A percentile compares a stretch with the other conserved stretches of the same genome.
phyloP scores from a whole-genome alignment of 2,329 filamentous ascomycete species.

The Grosmannia huntii region DNA sequence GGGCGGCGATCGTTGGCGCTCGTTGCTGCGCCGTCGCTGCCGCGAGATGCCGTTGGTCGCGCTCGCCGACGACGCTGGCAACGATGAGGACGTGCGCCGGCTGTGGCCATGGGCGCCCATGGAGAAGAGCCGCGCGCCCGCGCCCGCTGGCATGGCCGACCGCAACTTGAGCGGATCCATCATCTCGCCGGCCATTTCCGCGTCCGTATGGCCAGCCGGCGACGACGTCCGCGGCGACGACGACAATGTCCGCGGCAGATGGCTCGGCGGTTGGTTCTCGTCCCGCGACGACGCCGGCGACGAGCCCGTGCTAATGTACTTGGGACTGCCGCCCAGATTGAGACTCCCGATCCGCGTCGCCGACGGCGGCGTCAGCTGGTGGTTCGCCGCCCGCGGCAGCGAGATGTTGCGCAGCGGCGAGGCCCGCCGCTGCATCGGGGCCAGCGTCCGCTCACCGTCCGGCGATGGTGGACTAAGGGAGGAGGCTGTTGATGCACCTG shows the following conservation, averaged over 20 bases:
- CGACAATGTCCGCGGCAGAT: constrained; percentile 11
- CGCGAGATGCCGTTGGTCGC: constrained; percentile 43
- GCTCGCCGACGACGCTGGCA: constrained; percentile 26
- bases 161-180: constrained; percentile 43
- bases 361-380: constrained; percentile 30
- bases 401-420: constrained; percentile 39
- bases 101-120: constrained; percentile 15
- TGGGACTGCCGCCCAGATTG: constrained; percentile 17
- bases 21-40: constrained; percentile 32
- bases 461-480: constrained; percentile 14
- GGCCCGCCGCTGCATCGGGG: constrained; percentile 11
- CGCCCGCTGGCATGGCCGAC: constrained; percentile 28
- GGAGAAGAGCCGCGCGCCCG: constrained; percentile 5
- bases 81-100: constrained; percentile 18
- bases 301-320: constrained; percentile 12
- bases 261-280: constrained; percentile 36
- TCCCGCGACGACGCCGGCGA: constrained; percentile 19
- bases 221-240: constrained; percentile 7
- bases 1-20: constrained; percentile 39
- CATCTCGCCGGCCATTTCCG: constrained; percentile 21
- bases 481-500: too few species aligned
- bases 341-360: constrained; percentile 17
- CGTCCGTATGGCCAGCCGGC: neutral
- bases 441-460: neutral
- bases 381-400: constrained; percentile 34